Evolutionary conservation across 306 rosid species (phyloP).

Genomic region (Cotoneaster glaucophyllus): DNA sequence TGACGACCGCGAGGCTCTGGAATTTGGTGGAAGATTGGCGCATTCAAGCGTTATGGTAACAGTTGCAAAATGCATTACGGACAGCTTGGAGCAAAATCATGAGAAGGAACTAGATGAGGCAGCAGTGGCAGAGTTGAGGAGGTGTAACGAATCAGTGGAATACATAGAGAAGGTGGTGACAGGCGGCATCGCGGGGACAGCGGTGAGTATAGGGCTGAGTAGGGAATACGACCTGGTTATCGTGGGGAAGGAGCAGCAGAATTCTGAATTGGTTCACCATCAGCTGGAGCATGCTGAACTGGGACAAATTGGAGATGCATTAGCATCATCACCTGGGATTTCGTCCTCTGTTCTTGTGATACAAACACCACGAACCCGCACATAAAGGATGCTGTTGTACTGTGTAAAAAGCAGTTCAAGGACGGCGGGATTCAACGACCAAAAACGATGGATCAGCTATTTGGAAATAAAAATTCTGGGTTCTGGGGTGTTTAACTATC

Average conservation of each 20-base stretch:
- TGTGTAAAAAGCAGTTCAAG: not conserved
- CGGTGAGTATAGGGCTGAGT: slow-evolving; percentile 32
- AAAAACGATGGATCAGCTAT: too few species aligned
- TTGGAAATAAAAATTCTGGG: too few species aligned
- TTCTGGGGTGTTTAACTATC: not conserved
- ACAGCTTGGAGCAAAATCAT: not conserved
- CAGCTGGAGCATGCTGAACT: slow-evolving; percentile 57
- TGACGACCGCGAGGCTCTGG: slow-evolving; percentile 67
- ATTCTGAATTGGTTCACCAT: slow-evolving; percentile 42
- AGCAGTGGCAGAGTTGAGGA: slow-evolving; percentile 36
- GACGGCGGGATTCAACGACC: too few species aligned
- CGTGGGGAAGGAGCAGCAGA: slow-evolving; percentile 66
- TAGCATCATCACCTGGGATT: slow-evolving; percentile 35
- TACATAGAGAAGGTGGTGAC: slow-evolving; percentile 36
- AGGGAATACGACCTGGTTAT: slow-evolving; percentile 46
- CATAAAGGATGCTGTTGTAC: slow-evolving; percentile 3
- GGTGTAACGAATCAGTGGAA: slow-evolving; percentile 34
- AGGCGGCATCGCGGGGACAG: slow-evolving; percentile 41
- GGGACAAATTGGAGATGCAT: slow-evolving; percentile 64
- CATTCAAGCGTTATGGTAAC: slow-evolving; percentile 51
- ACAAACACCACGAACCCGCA: slow-evolving; percentile 50
- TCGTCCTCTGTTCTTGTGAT: slow-evolving; percentile 50
- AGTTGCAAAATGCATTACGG: slow-evolving; percentile 35
- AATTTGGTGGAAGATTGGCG: slow-evolving; percentile 44
- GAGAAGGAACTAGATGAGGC: slow-evolving; percentile 55